A percentile compares a stretch with the other conserved stretches of the same genome.
Conservation (phyloP, 768 basidiomycete species). For the Trichaptum fuscoviolaceum region DNA sequence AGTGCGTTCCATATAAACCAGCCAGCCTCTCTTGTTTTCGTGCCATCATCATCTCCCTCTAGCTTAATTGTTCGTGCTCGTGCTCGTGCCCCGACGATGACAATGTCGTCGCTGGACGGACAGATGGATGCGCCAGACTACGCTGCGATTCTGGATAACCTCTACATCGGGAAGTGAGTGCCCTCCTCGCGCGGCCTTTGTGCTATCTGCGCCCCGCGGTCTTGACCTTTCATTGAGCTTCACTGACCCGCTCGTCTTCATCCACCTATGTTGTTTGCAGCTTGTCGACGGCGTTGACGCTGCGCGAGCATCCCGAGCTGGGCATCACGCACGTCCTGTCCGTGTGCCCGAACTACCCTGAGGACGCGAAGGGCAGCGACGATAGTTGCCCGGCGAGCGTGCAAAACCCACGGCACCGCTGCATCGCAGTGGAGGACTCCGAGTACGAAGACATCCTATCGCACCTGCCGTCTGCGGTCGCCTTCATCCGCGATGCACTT, state of each 20-base stretch:
- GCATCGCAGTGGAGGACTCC: constrained; percentile 36
- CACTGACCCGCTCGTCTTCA: too few species aligned
- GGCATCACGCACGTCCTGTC: constrained; percentile 53
- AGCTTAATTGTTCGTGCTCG: neutral
- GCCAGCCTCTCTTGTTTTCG: neutral
- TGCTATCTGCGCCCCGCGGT: neutral
- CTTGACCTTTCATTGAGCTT: neutral
- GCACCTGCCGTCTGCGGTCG: constrained; percentile 53
- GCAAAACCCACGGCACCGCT: constrained; percentile 35
- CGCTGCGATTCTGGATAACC: constrained; percentile 25
- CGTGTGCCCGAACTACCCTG: constrained; percentile 48
- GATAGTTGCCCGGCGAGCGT: neutral
- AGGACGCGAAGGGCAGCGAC: neutral
- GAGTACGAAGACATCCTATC: constrained; percentile 56
- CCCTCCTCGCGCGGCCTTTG: neutral
- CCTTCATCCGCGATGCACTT: constrained; percentile 59
- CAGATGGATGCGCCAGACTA: neutral
- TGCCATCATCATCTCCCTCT: neutral
- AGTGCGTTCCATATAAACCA: neutral
- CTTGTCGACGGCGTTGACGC: constrained; percentile 29
- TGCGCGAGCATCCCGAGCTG: constrained; percentile 23
- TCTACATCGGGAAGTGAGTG: constrained; percentile 33
- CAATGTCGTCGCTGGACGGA: neutral
- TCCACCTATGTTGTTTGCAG: constrained; percentile 15
- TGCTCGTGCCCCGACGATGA: neutral